Conservation (phyloP, 169 alveolate species). For the Cryptosporidium baileyi region DNA sequence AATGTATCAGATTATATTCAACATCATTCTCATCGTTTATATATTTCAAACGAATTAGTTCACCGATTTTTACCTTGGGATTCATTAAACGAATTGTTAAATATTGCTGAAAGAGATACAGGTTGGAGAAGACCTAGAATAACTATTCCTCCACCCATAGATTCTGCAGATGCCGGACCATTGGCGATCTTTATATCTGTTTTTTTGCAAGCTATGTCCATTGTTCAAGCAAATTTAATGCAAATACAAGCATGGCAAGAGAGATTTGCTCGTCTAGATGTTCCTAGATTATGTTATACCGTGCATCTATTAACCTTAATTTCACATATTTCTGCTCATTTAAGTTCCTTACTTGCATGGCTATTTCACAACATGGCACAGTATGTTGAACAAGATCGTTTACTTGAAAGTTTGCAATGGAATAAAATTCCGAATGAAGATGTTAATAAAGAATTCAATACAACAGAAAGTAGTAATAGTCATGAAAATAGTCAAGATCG, state of each 20-base stretch:
- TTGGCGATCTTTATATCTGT: constrained; percentile 44
- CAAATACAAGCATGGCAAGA: constrained; percentile 70
- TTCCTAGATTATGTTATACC: constrained; percentile 56
- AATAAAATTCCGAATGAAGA: neutral
- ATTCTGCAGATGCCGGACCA: constrained; percentile 37
- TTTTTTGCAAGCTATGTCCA: constrained; percentile 32
- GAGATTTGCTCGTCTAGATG: constrained; percentile 58
- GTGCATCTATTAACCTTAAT: constrained; percentile 42
- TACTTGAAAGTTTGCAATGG: constrained; percentile 52
- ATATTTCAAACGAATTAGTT: constrained; percentile 52
- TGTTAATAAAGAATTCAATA: neutral
- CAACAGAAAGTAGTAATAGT: neutral
- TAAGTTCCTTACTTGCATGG: constrained; percentile 63
- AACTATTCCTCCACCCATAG: constrained; percentile 47
- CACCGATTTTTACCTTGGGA: constrained; percentile 67
- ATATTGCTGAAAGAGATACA: constrained; percentile 24
- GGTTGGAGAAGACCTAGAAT: constrained; percentile 70
- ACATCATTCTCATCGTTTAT: constrained; percentile 57
- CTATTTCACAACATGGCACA: constrained; percentile 66
- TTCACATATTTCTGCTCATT: constrained; percentile 67
- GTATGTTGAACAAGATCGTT: constrained; percentile 43
- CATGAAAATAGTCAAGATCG: neutral
- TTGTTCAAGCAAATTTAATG: constrained; percentile 34
- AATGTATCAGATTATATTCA: constrained; percentile 40
- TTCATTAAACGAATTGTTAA: constrained; percentile 43